Base-by-base conservation (phyloP, 1,284 basidiomycete genomes). In the Rhodofomes roseus region DNA sequence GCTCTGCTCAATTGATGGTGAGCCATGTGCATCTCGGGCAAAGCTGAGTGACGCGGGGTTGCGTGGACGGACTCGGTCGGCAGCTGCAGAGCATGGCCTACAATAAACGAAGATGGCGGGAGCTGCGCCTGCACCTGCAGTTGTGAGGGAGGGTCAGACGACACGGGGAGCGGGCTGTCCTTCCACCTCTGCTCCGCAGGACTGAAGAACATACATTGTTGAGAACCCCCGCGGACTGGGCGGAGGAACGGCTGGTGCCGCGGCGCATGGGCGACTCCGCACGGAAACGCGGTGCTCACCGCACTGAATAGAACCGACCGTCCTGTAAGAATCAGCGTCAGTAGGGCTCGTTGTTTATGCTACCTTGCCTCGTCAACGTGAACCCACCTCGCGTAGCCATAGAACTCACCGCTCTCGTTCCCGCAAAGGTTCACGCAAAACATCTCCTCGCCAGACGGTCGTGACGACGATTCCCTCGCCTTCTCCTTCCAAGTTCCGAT, bases 391-490 rank as follows among this genome's bases (percentile, higher is more conserved):
- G 92, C 93, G 68, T 92, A 95, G 29, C 94, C 93, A 68, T 90
- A 95, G 68, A 96, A 96, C 71, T 92, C 90, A 22, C 93, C 90
- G 55, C 92, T 93, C 72, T 91, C 92, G 75, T 98, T 98, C 27
- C 93, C 95, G 46, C 94, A 86, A 68, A 97, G 97, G 65, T 97
- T 88, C 46, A 98, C 82, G 68, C 83, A 90, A 4, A 97, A 56
- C 39, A 56, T 54, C 37, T 58, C 62, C 53, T 59, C 41, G 16
- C 54, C 39, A 3, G 56, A 56, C 56, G 60, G 60, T 54, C 53
- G 57, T 36, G 57, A 55, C n/a, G n/a, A n/a, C 44, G 54, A 60
- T 48, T 59, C 60, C 34, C 63, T n/a, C 64, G 48, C 67, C 62
- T 74, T 77, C 61, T 71, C 74, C 69, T 80, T 78, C n/a, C n/a